Conservation (phyloP, 164 flowering plant species). For the Piper longum region DNA sequence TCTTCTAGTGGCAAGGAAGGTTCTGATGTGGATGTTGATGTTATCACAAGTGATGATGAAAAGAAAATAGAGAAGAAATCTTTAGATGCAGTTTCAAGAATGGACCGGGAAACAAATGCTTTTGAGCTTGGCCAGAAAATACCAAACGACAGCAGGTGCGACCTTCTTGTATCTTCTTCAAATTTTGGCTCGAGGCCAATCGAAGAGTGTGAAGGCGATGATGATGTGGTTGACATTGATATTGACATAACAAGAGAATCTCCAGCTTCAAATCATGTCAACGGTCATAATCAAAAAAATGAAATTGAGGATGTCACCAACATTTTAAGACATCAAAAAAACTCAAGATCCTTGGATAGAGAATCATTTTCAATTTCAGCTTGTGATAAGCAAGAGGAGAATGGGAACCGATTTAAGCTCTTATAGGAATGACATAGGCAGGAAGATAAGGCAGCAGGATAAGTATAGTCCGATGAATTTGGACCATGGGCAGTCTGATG, state of each 20-base stretch:
- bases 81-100: constrained; percentile 17
- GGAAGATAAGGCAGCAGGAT: neutral
- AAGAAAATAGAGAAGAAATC: constrained; percentile 36
- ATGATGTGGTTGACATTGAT: constrained; percentile 4
- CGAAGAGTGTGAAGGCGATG: constrained; percentile 1
- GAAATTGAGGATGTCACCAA: constrained; percentile 19
- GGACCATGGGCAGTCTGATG: constrained; percentile 25
- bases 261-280: constrained; percentile 16
- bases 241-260: constrained; percentile 23
- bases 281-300: constrained; percentile 11
- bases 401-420: constrained; percentile 17
- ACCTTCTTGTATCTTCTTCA: constrained; percentile 16
- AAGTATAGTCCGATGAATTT: constrained; percentile 7
- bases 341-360: constrained; percentile 18
- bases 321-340: constrained; percentile 14
- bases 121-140: constrained; percentile 19
- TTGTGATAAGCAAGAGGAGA: constrained; percentile 21
- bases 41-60: constrained; percentile 78
- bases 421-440: constrained; percentile 14
- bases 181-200: neutral
- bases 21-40: constrained; percentile 91
- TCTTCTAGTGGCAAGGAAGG: constrained; percentile 83
- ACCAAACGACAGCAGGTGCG: constrained; percentile 19
- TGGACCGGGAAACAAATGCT: constrained; percentile 12
- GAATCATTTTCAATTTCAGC: constrained; percentile 14